Conservation (phyloP, 768 basidiomycete species). For the Suillus tomentosus region DNA sequence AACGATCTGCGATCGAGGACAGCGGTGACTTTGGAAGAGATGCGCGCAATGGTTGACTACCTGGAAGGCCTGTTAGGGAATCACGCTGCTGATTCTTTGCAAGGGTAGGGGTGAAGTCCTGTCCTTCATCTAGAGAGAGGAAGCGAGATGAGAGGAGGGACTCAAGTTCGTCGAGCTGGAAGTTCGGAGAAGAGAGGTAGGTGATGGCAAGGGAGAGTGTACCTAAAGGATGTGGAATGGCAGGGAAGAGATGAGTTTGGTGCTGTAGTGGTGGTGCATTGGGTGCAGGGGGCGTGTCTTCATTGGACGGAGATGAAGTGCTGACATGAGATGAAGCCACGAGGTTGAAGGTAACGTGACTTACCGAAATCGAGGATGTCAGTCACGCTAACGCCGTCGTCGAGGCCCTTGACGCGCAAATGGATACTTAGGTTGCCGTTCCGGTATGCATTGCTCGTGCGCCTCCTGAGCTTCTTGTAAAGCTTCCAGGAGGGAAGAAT, state of each 20-base stretch:
- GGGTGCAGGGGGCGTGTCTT: conserved; percentile 44
- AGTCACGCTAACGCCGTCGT: conserved; percentile 26
- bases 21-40: conserved; percentile 52
- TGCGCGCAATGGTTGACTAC: conserved; percentile 42
- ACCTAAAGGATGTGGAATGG: conserved; percentile 70
- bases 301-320: conserved; percentile 33
- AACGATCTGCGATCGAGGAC: conserved; percentile 45
- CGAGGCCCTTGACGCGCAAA: conserved; percentile 43
- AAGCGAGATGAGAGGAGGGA: conserved; percentile 74
- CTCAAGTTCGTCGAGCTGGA: conserved; percentile 77
- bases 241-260: conserved; percentile 59
- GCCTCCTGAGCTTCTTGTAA: conserved; percentile 56
- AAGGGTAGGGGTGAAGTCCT: conserved; percentile 72
- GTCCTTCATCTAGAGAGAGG: conserved; percentile 64
- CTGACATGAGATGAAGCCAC: conserved; percentile 10
- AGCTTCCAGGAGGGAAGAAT: conserved; percentile 79
- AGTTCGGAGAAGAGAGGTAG: conserved; percentile 68
- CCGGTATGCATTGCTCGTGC: conserved; percentile 38
- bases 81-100: conserved; percentile 64
- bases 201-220: conserved; percentile 60
- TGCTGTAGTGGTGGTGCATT: conserved; percentile 46
- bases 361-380: conserved; percentile 41
- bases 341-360: conserved; percentile 29
- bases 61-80: conserved; percentile 46
- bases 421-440: conserved; percentile 51